Percentiles rank a stretch among this genome's conserved stretches.
phyloP scores from a whole-genome alignment of 306 rosid species.

The Sicyos baderoa region DNA sequence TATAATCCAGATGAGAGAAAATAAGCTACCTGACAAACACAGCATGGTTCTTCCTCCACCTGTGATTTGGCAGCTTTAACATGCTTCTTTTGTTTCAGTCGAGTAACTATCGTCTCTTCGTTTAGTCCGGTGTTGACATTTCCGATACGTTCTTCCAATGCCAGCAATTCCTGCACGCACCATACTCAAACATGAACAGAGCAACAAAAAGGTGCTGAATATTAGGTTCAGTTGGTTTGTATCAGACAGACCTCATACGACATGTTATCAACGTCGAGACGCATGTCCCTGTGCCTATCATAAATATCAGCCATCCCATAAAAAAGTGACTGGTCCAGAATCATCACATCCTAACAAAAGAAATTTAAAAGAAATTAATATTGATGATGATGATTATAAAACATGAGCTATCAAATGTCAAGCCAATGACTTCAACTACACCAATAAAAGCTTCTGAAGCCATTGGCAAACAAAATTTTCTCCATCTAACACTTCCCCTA shows the following conservation, averaged over 20 bases:
- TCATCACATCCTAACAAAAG: conserved; percentile 75
- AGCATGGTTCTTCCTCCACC: conserved; percentile 76
- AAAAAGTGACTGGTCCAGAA: conserved; percentile 75
- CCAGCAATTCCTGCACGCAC: conserved; percentile 61
- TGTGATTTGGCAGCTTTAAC: conserved; percentile 31
- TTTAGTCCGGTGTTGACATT: conserved; percentile 80
- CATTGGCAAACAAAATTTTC: background rate
- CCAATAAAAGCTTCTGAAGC: background rate
- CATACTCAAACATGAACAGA: background rate
- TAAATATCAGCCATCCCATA: conserved; percentile 82
- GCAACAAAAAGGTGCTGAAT: background rate
- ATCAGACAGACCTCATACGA: conserved; percentile 63
- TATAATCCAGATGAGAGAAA: background rate
- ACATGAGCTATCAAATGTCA: conserved; percentile 10
- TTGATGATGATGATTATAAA: background rate
- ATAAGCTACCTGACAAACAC: conserved; percentile 72
- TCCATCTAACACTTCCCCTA: background rate
- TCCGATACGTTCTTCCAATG: conserved; percentile 94
- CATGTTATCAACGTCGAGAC: conserved; percentile 97
- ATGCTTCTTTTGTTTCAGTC: conserved; percentile 49
- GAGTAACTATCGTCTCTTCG: conserved; percentile 54
- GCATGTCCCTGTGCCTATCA: conserved; percentile 91
- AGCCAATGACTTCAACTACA: background rate
- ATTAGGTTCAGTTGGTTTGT: background rate
- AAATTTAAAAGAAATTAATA: background rate